These are phyloP conservation scores for Lipomyces lipofer DNA, from an alignment of 805 yeast species.

Conservation along the genomic window DNA sequence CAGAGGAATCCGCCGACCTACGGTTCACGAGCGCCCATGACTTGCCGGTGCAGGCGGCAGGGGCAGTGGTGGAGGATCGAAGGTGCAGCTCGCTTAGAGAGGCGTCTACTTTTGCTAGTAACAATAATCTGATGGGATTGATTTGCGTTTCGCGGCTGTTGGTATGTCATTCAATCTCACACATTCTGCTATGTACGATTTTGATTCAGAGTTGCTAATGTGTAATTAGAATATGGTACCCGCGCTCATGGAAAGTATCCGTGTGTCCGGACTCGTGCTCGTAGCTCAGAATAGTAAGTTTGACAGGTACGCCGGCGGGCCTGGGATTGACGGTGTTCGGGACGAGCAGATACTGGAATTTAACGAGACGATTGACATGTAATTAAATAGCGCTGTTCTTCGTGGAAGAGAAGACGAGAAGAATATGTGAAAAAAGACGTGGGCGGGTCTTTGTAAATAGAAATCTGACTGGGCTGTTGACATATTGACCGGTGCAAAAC, in stretches of 20 bases:
- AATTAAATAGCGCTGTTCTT: too few species aligned
- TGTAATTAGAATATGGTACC: slow-evolving; percentile 55
- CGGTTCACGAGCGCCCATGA: slow-evolving; percentile 37
- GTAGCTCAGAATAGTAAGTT: slow-evolving; percentile 38
- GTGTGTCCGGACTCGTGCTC: slow-evolving; percentile 77
- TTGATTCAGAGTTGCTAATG: too few species aligned
- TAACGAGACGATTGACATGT: slow-evolving; percentile 58
- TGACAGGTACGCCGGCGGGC: slow-evolving; percentile 22
- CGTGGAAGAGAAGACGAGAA: too few species aligned
- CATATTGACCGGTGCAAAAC: too few species aligned
- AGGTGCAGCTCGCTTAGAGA: slow-evolving; percentile 67
- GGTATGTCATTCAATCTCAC: slow-evolving; percentile 34
- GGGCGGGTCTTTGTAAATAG: too few species aligned
- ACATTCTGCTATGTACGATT: neutral
- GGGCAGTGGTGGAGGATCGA: slow-evolving; percentile 36
- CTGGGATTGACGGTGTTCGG: slow-evolving; percentile 64
- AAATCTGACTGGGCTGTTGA: too few species aligned
- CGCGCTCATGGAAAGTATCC: slow-evolving; percentile 67
- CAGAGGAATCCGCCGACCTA: slow-evolving; percentile 34
- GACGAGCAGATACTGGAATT: slow-evolving; percentile 65
- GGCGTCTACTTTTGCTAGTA: slow-evolving; percentile 75
- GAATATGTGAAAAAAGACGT: too few species aligned
- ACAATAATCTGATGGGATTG: slow-evolving; percentile 82
- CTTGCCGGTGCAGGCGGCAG: slow-evolving; percentile 32
- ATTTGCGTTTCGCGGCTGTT: slow-evolving; percentile 72